phyloP scores from a whole-genome alignment of 495 filamentous ascomycete species.

The Xylaria longipes region DNA sequence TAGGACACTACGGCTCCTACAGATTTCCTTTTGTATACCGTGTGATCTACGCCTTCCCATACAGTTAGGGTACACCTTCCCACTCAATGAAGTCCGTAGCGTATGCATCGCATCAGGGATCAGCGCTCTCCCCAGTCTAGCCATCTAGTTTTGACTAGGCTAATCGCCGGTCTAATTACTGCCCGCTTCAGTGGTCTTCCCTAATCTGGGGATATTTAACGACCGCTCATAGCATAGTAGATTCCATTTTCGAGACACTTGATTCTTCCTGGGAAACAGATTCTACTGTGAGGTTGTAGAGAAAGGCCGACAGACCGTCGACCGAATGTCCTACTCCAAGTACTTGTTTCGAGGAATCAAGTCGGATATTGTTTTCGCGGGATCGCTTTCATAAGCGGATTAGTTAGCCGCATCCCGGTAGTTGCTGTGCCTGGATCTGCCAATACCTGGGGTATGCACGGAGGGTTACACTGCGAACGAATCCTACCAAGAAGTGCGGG shows the following conservation, averaged over 20 bases:
- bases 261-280: not conserved
- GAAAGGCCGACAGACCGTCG: not conserved
- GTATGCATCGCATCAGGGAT: not conserved
- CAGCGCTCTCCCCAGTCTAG: not conserved
- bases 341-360: not conserved
- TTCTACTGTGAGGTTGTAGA: not conserved
- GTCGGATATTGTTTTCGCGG: not conserved
- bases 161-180: not conserved
- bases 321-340: not conserved
- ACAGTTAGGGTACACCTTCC: no score
- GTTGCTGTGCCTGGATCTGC: conserved; percentile 2
- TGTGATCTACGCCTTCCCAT: no score
- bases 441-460: conserved; percentile 17
- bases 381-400: not conserved
- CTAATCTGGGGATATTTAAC: not conserved
- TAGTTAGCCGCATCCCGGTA: conserved; percentile 5
- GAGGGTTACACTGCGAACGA: conserved; percentile 9
- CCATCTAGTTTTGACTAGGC: not conserved
- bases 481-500: not conserved
- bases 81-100: no score
- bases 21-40: no score
- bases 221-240: not conserved
- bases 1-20: no score
- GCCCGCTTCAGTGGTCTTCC: not conserved
- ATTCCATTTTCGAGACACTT: not conserved